A percentile compares a stretch with the other conserved stretches of the same genome.
Evolutionary conservation across 139 green algal genomes (phyloP).

Genomic region (Chloropicon primus): DNA sequence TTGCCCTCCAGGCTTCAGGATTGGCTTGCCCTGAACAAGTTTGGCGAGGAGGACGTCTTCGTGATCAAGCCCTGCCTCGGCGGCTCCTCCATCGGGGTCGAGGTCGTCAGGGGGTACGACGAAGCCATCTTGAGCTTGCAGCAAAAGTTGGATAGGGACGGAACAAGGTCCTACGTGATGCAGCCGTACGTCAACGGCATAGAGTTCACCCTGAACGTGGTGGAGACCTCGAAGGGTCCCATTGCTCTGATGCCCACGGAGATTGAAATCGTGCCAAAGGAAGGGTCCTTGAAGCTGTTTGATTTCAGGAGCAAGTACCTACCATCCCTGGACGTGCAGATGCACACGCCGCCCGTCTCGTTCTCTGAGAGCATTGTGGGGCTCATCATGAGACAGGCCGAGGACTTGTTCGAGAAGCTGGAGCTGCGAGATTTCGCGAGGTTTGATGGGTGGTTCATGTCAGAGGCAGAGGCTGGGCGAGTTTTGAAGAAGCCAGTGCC

Average conservation of each 20-base stretch:
- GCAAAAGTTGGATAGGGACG: background rate
- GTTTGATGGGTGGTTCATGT: conserved; percentile 45
- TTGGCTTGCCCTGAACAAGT: background rate
- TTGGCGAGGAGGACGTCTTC: background rate
- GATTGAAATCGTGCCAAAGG: conserved; percentile 19
- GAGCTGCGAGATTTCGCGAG: conserved; percentile 37
- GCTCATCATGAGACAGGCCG: conserved; percentile 7
- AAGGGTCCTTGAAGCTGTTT: conserved; percentile 14
- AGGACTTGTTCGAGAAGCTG: conserved; percentile 36
- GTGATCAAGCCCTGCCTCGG: conserved; percentile 27
- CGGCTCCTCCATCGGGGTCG: conserved; percentile 24
- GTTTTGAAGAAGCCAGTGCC: background rate
- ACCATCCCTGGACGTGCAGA: conserved; percentile 24
- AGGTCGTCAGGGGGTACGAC: conserved; percentile 4
- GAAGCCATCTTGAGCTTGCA: background rate
- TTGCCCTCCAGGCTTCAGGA: background rate
- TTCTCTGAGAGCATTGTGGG: background rate
- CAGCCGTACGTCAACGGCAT: conserved; percentile 18
- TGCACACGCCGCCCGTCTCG: conserved; percentile 26
- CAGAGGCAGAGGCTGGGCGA: background rate
- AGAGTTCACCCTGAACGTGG: conserved; percentile 33
- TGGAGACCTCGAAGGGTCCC: conserved; percentile 15
- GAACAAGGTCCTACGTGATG: conserved; percentile 13
- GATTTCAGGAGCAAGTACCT: conserved; percentile 27
- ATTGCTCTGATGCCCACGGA: conserved; percentile 44